Conservation (phyloP, 768 basidiomycete genomes). For the Russula olivacea region DNA sequence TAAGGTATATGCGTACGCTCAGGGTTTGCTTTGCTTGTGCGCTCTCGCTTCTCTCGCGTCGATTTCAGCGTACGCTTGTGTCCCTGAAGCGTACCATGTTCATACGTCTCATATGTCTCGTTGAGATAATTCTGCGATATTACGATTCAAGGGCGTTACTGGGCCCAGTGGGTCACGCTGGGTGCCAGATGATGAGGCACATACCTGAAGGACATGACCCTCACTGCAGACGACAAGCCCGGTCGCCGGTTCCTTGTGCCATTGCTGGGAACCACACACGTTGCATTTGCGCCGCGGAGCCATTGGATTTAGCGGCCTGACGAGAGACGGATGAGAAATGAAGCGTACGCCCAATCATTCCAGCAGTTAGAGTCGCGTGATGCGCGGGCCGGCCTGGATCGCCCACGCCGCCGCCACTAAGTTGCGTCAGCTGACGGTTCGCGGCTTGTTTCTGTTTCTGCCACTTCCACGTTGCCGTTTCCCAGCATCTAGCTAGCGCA, state of each 20-base stretch:
- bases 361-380: background rate
- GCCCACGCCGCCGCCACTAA: background rate
- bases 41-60: conserved; percentile 46
- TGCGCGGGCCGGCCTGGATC: background rate
- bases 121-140: conserved; percentile 66
- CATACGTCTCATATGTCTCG: conserved; percentile 68
- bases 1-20: conserved; percentile 43
- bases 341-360: background rate
- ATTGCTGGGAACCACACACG: conserved; percentile 77
- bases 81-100: conserved; percentile 54
- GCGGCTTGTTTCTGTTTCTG: background rate
- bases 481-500: conserved; percentile 20
- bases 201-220: conserved; percentile 84
- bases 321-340: background rate
- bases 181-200: background rate
- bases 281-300: conserved; percentile 60
- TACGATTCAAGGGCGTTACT: background rate
- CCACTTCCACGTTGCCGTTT: background rate
- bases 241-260: conserved; percentile 79
- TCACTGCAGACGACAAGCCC: conserved; percentile 85
- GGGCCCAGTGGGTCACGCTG: background rate
- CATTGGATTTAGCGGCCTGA: conserved; percentile 35
- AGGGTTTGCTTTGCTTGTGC: conserved; percentile 49
- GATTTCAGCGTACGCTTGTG: conserved; percentile 63
- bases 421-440: background rate